These are phyloP conservation scores for Trichomonascus vanleenenianus DNA, from an alignment of 805 yeast species.

Conservation along the genomic window DNA sequence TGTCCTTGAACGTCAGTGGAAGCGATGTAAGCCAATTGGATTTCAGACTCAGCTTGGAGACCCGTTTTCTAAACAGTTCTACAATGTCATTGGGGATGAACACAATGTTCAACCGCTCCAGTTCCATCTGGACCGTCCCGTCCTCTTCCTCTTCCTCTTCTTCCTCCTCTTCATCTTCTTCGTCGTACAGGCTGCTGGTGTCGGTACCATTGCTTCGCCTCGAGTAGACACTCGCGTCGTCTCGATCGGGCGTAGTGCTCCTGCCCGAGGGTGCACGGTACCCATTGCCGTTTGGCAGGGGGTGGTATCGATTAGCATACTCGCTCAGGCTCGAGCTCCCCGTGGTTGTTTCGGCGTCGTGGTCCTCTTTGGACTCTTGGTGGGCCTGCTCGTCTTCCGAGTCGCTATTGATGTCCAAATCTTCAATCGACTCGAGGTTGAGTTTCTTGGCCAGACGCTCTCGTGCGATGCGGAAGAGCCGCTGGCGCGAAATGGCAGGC, in stretches of 20 bases:
- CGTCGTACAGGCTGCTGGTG: constrained; percentile 3
- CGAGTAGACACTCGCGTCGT: constrained; percentile 1
- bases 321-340: background rate
- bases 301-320: background rate
- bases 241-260: constrained; percentile 3
- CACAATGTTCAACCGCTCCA: constrained; percentile 34
- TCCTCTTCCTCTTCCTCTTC: constrained; percentile 12
- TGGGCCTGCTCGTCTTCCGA: background rate
- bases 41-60: constrained; percentile 48
- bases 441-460: constrained; percentile 1
- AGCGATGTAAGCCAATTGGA: constrained; percentile 41
- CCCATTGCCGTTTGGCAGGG: background rate
- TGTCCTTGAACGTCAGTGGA: constrained; percentile 37
- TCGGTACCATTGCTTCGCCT: background rate
- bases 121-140: constrained; percentile 29
- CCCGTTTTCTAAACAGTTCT: constrained; percentile 29
- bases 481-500: constrained; percentile 1
- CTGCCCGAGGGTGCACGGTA: too few relatives aligned
- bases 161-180: constrained; percentile 11
- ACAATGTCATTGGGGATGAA: constrained; percentile 34
- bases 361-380: constrained; percentile 2
- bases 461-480: constrained; percentile 1
- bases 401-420: background rate
- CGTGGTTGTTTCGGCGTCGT: background rate
- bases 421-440: background rate